A percentile compares a stretch with the other conserved stretches of the same genome.
Conservation (phyloP, 176 grass and related monocot genomes). For the Bothriochloa decipiens region DNA sequence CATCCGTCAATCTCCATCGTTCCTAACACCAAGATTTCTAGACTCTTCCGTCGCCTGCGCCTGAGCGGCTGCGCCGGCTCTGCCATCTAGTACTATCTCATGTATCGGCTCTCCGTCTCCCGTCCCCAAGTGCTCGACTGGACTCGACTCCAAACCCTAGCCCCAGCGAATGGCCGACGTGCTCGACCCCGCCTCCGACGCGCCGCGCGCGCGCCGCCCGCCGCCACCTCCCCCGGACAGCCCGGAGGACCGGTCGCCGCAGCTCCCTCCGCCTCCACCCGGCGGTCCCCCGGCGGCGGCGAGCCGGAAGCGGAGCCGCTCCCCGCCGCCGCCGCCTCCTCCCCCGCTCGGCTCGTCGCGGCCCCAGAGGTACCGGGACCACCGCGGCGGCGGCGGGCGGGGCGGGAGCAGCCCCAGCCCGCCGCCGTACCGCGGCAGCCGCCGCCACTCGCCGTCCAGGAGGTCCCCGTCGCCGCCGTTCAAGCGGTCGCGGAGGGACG, state of each 20-base stretch:
- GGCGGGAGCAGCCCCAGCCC: slow-evolving; percentile 62
- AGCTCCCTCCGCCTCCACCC: slow-evolving; percentile 58
- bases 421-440: slow-evolving; percentile 65
- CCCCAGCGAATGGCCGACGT: slow-evolving; percentile 79
- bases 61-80: neutral
- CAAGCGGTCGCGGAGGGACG: slow-evolving; percentile 82
- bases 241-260: slow-evolving; percentile 51
- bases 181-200: slow-evolving; percentile 67
- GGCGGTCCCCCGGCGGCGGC: slow-evolving; percentile 34
- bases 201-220: slow-evolving; percentile 48
- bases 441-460: slow-evolving; percentile 68
- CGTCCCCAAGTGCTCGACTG: neutral
- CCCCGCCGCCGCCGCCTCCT: slow-evolving; percentile 59
- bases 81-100: neutral
- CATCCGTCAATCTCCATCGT: neutral
- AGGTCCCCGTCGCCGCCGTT: slow-evolving; percentile 74
- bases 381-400: slow-evolving; percentile 44
- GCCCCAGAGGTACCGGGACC: slow-evolving; percentile 65
- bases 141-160: slow-evolving; percentile 52
- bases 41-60: slow-evolving; percentile 12
- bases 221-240: slow-evolving; percentile 52
- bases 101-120: neutral
- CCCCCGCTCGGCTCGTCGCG: slow-evolving; percentile 55
- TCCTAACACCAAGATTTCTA: neutral
- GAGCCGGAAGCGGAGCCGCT: slow-evolving; percentile 68